A percentile compares a stretch with the other conserved stretches of the same genome.
Evolutionary conservation across 352 stramenopile species (phyloP).

Genomic region (Elongisporangium undulatum): DNA sequence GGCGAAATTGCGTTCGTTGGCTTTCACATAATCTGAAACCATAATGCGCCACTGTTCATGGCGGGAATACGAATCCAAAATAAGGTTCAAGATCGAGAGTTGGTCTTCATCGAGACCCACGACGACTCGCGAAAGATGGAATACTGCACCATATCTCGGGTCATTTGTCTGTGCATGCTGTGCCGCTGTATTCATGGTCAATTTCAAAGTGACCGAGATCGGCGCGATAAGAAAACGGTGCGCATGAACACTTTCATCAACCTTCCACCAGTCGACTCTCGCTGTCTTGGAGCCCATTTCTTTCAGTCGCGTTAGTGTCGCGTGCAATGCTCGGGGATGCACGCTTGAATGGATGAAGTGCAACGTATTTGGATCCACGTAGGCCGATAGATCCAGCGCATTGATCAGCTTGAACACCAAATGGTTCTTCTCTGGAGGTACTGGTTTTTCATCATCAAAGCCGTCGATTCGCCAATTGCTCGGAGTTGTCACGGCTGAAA

Average conservation of each 20-base stretch:
- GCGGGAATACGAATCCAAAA: conserved; percentile 63
- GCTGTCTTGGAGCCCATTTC: conserved; percentile 73
- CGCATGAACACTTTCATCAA: conserved; percentile 55
- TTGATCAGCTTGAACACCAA: conserved; percentile 88
- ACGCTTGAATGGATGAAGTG: conserved; percentile 86
- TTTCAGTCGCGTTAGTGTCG: conserved; percentile 69
- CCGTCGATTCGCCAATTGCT: conserved; percentile 80
- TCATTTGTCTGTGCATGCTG: conserved; percentile 69
- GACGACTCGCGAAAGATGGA: conserved; percentile 77
- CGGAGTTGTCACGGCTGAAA: conserved; percentile 83
- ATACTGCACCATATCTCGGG: conserved; percentile 68
- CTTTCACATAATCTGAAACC: conserved; percentile 66
- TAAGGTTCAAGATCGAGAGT: conserved; percentile 65
- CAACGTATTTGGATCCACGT: conserved; percentile 80
- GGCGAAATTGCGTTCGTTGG: conserved; percentile 41
- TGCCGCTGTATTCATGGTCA: conserved; percentile 85
- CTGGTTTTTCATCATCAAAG: conserved; percentile 44
- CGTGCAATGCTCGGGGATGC: conserved; percentile 72
- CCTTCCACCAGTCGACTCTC: conserved; percentile 72
- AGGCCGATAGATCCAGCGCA: conserved; percentile 79
- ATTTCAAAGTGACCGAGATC: conserved; percentile 79
- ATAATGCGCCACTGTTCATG: conserved; percentile 75
- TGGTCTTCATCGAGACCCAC: conserved; percentile 82
- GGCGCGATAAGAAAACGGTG: conserved; percentile 83
- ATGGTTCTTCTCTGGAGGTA: conserved; percentile 31